A percentile compares a stretch with the other conserved stretches of the same genome.
These are phyloP conservation scores for Xanthoparmelia taractica DNA, from an alignment of 495 filamentous ascomycete genomes.

Conservation along the genomic window DNA sequence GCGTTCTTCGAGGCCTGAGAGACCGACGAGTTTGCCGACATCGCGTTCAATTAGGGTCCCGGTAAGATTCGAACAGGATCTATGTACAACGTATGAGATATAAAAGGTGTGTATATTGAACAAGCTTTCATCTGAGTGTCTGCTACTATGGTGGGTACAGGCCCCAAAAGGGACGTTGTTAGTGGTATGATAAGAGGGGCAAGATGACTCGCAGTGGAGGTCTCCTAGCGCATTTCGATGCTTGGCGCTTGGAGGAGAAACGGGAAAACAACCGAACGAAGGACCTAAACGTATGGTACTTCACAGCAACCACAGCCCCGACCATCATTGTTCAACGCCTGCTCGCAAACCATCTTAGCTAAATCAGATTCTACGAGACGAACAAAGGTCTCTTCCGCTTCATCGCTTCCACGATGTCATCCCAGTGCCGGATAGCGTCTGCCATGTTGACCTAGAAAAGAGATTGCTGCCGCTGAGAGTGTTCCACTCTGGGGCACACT, in stretches of 20 bases:
- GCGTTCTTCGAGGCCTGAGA: slow-evolving; percentile 40
- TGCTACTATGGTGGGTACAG: background rate
- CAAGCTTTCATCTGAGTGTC: background rate
- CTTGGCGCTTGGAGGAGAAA: background rate
- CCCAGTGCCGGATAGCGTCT: slow-evolving; percentile 4
- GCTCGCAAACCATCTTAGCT: background rate
- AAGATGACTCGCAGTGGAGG: background rate
- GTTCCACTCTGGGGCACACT: slow-evolving; percentile 32
- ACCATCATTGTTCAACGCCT: background rate
- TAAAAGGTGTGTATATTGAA: background rate
- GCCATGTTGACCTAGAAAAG: slow-evolving; percentile 12
- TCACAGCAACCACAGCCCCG: background rate
- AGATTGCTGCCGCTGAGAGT: slow-evolving; percentile 35
- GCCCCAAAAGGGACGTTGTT: background rate
- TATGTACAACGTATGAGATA: background rate
- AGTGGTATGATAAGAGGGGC: background rate
- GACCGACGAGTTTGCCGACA: slow-evolving; percentile 45
- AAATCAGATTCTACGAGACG: background rate
- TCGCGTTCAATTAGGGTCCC: slow-evolving; percentile 20
- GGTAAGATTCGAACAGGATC: background rate
- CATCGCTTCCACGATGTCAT: slow-evolving; percentile 24
- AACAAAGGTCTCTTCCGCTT: background rate
- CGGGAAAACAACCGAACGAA: background rate
- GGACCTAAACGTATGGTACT: background rate
- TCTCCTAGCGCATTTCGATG: background rate